Base-by-base conservation (phyloP, 2,329 filamentous ascomycete genomes). In the Cyphellophora europaea region DNA sequence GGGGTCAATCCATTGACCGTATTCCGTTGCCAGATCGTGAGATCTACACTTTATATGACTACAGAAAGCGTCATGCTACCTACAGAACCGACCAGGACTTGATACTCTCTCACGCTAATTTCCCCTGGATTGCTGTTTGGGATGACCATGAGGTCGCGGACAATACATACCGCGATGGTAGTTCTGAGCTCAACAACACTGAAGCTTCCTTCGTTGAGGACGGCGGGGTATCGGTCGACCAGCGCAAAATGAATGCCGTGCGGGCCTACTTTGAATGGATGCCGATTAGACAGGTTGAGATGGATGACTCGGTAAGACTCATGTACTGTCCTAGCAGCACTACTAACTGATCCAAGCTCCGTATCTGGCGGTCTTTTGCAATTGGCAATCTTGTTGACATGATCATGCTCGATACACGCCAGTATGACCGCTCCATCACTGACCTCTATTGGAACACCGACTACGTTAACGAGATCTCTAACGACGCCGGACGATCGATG, bases 161-260 rank as follows among this genome's bases (percentile, higher is more conserved):
- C 51, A 82, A 84, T 47, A 72, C 69, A 3, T 83, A 75, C 50
- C 65, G 71, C 15, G 77, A 77, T 48, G 79, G 79, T 1, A 70
- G 67, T 6, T 66, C 69, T 2, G 62, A 65, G 3, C 57, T 79
- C 15, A 78, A 77, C 53, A 83, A 83, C 53, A 80, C 73, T 6
- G 77, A 81, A 48, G 67, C 71, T 5, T 79, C 74, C 0, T 84
- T 82, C 56, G 30, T 48, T 17, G 62, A 68, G 31, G 67, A 73
- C 37, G 69, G 70, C 3, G 63, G 65, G 11, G 66, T 83, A n/a
- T 73, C 68, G 19, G 73, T 82, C n/a, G 79, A 83, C 45, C 74
- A 80, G 52, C 69, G 79, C 43, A 84, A 83, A 61, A 76, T 81
- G 65, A 81, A 83, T 35, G 79, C 78, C 2, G 78, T 84, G 2